Conservation (phyloP, 192 early-diverging fungal species). For the Glomus cerebriforme region DNA sequence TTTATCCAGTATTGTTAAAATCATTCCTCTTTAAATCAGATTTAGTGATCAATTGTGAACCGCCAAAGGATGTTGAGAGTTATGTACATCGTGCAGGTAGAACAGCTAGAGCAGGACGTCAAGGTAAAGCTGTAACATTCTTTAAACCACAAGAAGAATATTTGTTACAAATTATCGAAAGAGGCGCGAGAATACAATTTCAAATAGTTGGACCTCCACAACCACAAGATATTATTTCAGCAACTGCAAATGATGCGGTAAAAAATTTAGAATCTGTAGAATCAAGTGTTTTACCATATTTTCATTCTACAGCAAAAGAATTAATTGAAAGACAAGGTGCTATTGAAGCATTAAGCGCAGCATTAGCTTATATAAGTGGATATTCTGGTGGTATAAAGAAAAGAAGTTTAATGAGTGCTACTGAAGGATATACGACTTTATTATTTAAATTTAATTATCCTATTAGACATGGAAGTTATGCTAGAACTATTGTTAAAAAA, state of each 20-base stretch:
- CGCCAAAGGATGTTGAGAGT: conserved; percentile 89
- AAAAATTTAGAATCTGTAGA: conserved; percentile 69
- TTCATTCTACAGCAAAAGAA: conserved; percentile 70
- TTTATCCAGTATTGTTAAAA: background rate
- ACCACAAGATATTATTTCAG: conserved; percentile 84
- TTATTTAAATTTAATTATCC: conserved; percentile 67
- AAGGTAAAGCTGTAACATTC: conserved; percentile 91
- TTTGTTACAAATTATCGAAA: conserved; percentile 75
- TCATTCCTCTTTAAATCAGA: conserved; percentile 45
- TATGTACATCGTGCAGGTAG: conserved; percentile 96
- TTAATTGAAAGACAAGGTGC: conserved; percentile 72
- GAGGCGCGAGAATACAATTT: conserved; percentile 80
- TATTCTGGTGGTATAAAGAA: conserved; percentile 80
- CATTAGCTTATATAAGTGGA: conserved; percentile 87
- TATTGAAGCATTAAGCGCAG: conserved; percentile 75
- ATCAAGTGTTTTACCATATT: conserved; percentile 76
- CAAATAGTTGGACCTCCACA: conserved; percentile 82
- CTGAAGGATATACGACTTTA: conserved; percentile 80
- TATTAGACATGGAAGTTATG: conserved; percentile 82
- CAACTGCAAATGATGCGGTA: conserved; percentile 76
- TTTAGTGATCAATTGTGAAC: conserved; percentile 95
- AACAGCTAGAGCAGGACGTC: conserved; percentile 89
- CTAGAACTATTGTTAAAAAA: conserved; percentile 74
- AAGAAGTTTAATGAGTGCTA: conserved; percentile 82
- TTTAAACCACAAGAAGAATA: conserved; percentile 87